Evolutionary conservation across 768 basidiomycete species (phyloP).

Genomic region (Termitomyces eurrhizus): DNA sequence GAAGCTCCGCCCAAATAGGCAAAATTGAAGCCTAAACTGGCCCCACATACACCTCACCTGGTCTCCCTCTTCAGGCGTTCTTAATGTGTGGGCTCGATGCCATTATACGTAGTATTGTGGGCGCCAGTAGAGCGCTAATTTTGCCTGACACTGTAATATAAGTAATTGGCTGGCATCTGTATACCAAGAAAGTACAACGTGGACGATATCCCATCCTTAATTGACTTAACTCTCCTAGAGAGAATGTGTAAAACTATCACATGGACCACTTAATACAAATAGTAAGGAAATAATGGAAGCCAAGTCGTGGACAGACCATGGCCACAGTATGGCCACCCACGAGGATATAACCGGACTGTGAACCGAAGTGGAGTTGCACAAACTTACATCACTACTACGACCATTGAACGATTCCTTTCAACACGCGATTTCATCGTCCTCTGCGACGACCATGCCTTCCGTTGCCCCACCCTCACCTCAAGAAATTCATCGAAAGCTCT

Average conservation of each 20-base stretch:
- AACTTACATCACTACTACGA: constrained; percentile 4
- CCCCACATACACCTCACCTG: neutral
- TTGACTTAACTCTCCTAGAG: neutral
- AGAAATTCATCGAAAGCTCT: constrained; percentile 84
- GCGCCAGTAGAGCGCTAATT: neutral
- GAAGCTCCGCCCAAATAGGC: constrained; percentile 16
- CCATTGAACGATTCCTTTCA: constrained; percentile 1
- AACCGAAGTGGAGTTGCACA: constrained; percentile 5
- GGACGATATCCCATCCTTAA: neutral
- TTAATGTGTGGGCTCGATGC: neutral
- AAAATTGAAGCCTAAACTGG: neutral
- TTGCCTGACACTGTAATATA: neutral
- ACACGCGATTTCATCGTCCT: constrained; percentile 25
- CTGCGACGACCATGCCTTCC: constrained; percentile 12
- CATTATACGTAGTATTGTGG: neutral
- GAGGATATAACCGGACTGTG: constrained; percentile 7
- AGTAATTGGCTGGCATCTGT: neutral
- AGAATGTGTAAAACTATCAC: neutral
- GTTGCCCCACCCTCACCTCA: constrained; percentile 76
- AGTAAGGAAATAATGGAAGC: neutral
- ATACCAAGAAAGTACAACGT: neutral
- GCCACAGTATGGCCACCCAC: neutral
- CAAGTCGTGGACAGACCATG: neutral
- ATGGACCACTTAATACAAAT: neutral
- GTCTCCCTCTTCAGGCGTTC: neutral